phyloP scores from a whole-genome alignment of 345 rosid species.

The Eucalyptus tenuipes region DNA sequence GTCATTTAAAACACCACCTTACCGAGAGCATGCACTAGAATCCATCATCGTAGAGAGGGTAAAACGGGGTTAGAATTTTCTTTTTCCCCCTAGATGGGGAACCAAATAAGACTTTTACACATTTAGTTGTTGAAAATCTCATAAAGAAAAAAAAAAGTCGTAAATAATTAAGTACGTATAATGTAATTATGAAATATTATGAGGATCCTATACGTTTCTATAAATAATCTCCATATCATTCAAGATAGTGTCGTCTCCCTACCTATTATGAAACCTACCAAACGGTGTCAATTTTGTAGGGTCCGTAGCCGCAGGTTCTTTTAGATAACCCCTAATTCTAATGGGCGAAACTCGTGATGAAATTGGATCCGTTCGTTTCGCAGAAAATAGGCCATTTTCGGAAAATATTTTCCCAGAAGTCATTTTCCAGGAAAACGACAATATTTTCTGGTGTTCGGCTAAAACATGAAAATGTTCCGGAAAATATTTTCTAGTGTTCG shows the following conservation, averaged over 20 bases:
- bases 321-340: neutral
- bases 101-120: neutral
- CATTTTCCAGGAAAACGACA: too few species aligned
- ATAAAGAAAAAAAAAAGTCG: fast-evolving
- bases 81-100: neutral
- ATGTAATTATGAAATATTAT: neutral
- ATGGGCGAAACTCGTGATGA: neutral
- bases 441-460: too few species aligned
- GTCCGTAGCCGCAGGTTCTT: fast-evolving
- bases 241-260: fast-evolving
- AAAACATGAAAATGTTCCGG: too few species aligned
- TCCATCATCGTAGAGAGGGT: neutral
- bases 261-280: fast-evolving
- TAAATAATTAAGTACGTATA: neutral
- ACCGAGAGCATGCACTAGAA: neutral
- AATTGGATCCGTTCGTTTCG: too few species aligned
- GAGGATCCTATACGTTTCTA: fast-evolving
- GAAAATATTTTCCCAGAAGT: too few species aligned
- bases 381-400: too few species aligned
- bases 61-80: neutral
- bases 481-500: too few species aligned
- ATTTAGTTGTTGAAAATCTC: neutral
- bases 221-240: fast-evolving
- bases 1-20: neutral
- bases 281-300: neutral